Percentiles rank a stretch among this genome's conserved stretches.
phyloP scores from a whole-genome alignment of 495 filamentous ascomycete genomes.

The Penicillium goetzii region DNA sequence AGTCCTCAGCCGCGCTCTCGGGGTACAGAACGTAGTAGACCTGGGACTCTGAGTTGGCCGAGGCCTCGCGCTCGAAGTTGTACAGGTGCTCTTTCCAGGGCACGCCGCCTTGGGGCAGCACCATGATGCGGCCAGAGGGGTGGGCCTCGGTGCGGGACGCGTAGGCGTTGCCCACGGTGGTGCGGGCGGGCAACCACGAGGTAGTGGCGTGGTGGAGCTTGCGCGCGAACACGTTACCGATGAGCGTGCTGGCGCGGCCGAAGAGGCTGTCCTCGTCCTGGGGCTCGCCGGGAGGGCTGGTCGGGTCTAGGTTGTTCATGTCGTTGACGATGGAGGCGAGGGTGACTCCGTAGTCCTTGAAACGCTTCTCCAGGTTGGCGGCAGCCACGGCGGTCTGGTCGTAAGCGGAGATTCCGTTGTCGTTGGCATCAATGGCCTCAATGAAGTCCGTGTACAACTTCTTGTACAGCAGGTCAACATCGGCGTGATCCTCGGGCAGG shows the following conservation, averaged over 20 bases:
- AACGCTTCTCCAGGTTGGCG: conserved; percentile 74
- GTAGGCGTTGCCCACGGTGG: conserved; percentile 74
- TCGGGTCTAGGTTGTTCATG: conserved; percentile 66
- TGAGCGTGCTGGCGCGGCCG: conserved; percentile 71
- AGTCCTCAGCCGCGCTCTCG: conserved; percentile 67
- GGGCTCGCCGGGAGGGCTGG: conserved; percentile 49
- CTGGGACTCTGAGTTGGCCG: conserved; percentile 48
- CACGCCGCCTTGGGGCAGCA: conserved; percentile 71
- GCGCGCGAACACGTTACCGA: conserved; percentile 80
- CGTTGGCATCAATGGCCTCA: conserved; percentile 95
- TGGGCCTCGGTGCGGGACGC: conserved; percentile 64
- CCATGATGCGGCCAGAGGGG: conserved; percentile 74
- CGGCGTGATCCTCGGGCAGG: conserved; percentile 60
- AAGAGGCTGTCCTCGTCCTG: conserved; percentile 87
- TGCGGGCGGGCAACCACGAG: conserved; percentile 84
- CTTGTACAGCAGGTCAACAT: conserved; percentile 74
- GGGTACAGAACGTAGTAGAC: conserved; percentile 90
- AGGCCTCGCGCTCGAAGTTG: conserved; percentile 70
- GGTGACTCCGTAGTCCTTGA: conserved; percentile 78
- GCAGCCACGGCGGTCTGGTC: conserved; percentile 64
- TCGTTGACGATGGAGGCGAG: conserved; percentile 82
- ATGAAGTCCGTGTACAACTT: conserved; percentile 94
- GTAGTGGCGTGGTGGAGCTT: conserved; percentile 63
- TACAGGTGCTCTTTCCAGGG: conserved; percentile 98
- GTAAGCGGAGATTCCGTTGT: conserved; percentile 89